phyloP scores from a whole-genome alignment of 2,329 filamentous ascomycete genomes.

The Exutisphaerella laricina region DNA sequence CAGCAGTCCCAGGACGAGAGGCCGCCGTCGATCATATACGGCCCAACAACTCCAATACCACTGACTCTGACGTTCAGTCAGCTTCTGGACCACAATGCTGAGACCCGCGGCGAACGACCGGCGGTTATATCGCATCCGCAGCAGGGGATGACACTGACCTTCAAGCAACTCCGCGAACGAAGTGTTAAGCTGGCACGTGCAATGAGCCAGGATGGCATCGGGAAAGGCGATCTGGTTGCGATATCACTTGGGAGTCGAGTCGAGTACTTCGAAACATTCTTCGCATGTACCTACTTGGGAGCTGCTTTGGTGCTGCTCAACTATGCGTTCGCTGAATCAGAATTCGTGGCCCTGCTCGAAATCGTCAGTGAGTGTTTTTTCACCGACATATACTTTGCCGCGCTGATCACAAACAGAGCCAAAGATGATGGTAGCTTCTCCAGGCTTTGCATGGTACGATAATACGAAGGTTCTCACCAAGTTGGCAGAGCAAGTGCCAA shows the following conservation, averaged over 20 bases:
- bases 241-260: constrained; percentile 29
- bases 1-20: constrained; percentile 14
- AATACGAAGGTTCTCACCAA: constrained; percentile 52
- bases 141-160: constrained; percentile 20
- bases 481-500: constrained; percentile 39
- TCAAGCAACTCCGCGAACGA: constrained; percentile 23
- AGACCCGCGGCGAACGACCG: constrained; percentile 23
- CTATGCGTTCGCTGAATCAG: constrained; percentile 66
- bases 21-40: constrained; percentile 27
- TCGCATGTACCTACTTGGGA: constrained; percentile 31
- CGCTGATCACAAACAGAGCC: constrained; percentile 45
- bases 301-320: constrained; percentile 60
- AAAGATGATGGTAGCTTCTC: constrained; percentile 63
- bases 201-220: constrained; percentile 26
- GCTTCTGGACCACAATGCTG: constrained; percentile 27
- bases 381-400: not conserved
- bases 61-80: constrained; percentile 28
- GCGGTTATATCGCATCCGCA: constrained; percentile 29
- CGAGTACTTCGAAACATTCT: constrained; percentile 31
- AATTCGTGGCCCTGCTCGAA: constrained; percentile 61
- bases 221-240: constrained; percentile 27
- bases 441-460: constrained; percentile 56
- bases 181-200: constrained; percentile 26
- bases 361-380: constrained; percentile 52
- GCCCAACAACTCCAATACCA: constrained; percentile 26